Evolutionary conservation across 1,284 basidiomycete species (phyloP).

Genomic region (Cerioporus squamosus): DNA sequence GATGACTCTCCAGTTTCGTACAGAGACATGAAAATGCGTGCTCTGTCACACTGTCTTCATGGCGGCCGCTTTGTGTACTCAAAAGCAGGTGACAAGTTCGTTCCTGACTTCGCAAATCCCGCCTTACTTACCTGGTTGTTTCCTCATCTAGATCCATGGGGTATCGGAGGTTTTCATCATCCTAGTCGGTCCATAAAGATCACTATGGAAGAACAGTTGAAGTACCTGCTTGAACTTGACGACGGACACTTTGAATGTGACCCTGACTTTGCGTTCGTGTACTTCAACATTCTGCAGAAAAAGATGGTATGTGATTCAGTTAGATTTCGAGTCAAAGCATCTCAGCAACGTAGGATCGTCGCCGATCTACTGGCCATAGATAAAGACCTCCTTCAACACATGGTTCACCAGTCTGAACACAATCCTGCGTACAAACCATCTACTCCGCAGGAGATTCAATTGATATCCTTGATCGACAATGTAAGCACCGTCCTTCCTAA

Average conservation of each 20-base stretch:
- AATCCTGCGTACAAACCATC: neutral
- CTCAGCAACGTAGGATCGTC: no score
- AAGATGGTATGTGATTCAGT: neutral
- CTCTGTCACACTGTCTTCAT: slow-evolving; percentile 4
- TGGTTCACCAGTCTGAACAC: no score
- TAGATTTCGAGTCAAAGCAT: neutral
- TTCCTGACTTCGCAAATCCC: slow-evolving; percentile 16
- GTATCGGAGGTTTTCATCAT: neutral
- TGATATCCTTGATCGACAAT: neutral
- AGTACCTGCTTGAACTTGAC: slow-evolving; percentile 2
- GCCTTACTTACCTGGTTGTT: slow-evolving; percentile 10
- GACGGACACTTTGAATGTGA: slow-evolving; percentile 3
- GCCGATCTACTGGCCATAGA: no score
- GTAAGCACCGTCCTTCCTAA: neutral
- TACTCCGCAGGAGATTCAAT: neutral
- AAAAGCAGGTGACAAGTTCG: neutral
- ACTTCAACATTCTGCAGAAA: neutral
- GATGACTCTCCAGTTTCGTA: neutral
- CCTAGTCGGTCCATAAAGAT: neutral
- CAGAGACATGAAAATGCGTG: slow-evolving; percentile 9
- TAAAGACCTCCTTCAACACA: no score
- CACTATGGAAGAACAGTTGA: neutral
- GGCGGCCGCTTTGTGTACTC: slow-evolving; percentile 3
- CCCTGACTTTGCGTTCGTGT: slow-evolving; percentile 11
- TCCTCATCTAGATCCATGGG: slow-evolving; percentile 16